A percentile compares a stretch with the other conserved stretches of the same genome.
phyloP scores from a whole-genome alignment of 1,284 basidiomycete genomes.

The Bondarzewia mesenterica region DNA sequence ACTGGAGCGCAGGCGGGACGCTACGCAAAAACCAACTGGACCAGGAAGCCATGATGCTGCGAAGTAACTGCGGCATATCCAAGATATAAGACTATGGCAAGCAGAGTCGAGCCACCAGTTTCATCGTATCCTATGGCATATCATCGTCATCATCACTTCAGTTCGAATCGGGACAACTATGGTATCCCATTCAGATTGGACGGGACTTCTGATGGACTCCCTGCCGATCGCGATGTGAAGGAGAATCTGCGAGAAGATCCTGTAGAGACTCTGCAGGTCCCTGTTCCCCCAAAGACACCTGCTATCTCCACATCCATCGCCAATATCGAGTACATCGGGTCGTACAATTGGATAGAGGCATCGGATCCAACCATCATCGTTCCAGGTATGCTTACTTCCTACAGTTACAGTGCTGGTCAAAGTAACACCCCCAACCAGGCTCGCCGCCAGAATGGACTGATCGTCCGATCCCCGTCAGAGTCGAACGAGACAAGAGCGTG shows the following conservation, averaged over 20 bases:
- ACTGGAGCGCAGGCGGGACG: too few species aligned
- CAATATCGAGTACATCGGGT: conserved; percentile 34
- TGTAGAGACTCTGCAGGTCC: conserved; percentile 18
- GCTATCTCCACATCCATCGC: conserved; percentile 21
- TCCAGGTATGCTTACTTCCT: conserved; percentile 29
- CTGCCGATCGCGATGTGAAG: conserved; percentile 20
- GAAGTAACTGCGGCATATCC: too few species aligned
- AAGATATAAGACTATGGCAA: too few species aligned
- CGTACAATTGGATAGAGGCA: conserved; percentile 39
- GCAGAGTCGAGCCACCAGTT: too few species aligned
- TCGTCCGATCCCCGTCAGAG: conserved; percentile 33
- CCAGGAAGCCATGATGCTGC: too few species aligned
- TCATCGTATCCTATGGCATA: too few species aligned
- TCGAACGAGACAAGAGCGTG: conserved; percentile 38
- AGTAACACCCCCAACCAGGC: conserved; percentile 27
- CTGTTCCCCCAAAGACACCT: not conserved
- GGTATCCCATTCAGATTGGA: not conserved
- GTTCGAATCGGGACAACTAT: not conserved
- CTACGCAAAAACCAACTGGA: too few species aligned
- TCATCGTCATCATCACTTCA: not conserved
- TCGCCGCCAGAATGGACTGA: conserved; percentile 44
- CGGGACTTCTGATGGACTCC: not conserved
- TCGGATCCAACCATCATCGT: conserved; percentile 37
- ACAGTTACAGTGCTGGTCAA: not conserved
- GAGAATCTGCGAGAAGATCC: conserved; percentile 22